phyloP scores from a whole-genome alignment of 257 asterid species.

The Buddleja alternifolia region DNA sequence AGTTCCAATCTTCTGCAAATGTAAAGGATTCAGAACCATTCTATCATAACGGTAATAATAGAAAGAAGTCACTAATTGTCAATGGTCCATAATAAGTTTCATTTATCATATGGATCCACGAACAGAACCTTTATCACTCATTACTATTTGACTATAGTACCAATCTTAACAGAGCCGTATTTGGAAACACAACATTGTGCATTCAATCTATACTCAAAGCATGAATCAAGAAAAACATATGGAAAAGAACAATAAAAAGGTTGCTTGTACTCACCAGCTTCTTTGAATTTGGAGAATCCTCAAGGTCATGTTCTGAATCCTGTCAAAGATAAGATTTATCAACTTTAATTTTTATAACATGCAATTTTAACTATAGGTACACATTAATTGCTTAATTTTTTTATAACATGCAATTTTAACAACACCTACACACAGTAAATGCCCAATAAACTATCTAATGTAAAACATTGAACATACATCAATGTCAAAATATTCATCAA shows the following conservation, averaged over 20 bases:
- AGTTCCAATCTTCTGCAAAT: constrained; percentile 37
- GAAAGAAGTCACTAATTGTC: neutral
- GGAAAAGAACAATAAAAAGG: constrained; percentile 8
- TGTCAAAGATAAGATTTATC: constrained; percentile 40
- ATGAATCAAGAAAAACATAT: neutral
- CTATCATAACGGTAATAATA: constrained; percentile 63
- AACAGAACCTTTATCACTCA: neutral
- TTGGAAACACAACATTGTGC: constrained; percentile 9
- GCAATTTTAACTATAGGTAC: neutral
- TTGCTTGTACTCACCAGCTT: constrained; percentile 59
- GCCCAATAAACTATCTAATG: too few relatives aligned
- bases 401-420: neutral
- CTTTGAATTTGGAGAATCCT: constrained; percentile 60
- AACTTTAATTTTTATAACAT: constrained; percentile 3
- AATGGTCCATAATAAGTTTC: neutral
- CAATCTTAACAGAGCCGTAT: neutral
- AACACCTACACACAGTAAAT: too few relatives aligned
- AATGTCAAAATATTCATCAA: too few relatives aligned
- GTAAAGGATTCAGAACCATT: constrained; percentile 35
- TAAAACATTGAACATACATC: too few relatives aligned
- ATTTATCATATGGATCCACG: constrained; percentile 1
- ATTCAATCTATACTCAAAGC: neutral
- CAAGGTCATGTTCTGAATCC: constrained; percentile 48
- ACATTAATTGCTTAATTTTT: too few relatives aligned
- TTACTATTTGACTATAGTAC: neutral